A percentile compares a stretch with the other conserved stretches of the same genome.
phyloP scores from a whole-genome alignment of 495 filamentous ascomycete genomes.

The Aspergillus panamensis region DNA sequence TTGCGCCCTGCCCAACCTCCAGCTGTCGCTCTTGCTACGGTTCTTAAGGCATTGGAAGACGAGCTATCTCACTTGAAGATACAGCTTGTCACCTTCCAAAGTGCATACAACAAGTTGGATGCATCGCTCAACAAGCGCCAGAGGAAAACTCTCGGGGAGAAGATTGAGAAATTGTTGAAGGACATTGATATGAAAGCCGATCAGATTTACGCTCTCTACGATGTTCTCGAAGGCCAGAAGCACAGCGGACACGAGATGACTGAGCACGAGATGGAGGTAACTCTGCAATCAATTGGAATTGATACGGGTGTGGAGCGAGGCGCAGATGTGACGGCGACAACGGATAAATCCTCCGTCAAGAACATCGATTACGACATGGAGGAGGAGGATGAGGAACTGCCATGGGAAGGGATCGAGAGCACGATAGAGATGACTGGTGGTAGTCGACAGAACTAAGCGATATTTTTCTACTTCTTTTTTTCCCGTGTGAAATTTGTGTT shows the following conservation, averaged over 20 bases:
- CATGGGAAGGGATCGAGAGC: constrained; percentile 54
- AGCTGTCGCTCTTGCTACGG: constrained; percentile 69
- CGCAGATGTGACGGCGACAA: constrained; percentile 34
- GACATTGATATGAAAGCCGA: constrained; percentile 77
- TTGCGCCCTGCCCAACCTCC: constrained; percentile 74
- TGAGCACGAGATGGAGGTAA: constrained; percentile 63
- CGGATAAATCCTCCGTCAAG: constrained; percentile 32
- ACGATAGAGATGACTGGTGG: constrained; percentile 43
- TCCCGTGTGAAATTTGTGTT: background rate
- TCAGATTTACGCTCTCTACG: constrained; percentile 84
- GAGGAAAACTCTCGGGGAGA: constrained; percentile 59
- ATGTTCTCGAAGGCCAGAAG: constrained; percentile 84
- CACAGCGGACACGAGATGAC: constrained; percentile 60
- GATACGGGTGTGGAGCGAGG: constrained; percentile 29
- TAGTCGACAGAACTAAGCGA: constrained; percentile 22
- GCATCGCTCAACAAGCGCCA: constrained; percentile 63
- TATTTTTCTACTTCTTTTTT: constrained; percentile 1
- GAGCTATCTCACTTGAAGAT: constrained; percentile 79
- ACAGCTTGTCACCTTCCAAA: constrained; percentile 55
- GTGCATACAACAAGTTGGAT: constrained; percentile 64
- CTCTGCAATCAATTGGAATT: constrained; percentile 57
- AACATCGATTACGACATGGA: constrained; percentile 34
- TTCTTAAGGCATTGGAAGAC: constrained; percentile 76
- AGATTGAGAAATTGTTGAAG: constrained; percentile 60
- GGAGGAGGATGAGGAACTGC: constrained; percentile 40